A percentile compares a stretch with the other conserved stretches of the same genome.
phyloP scores from a whole-genome alignment of 768 basidiomycete species.

The Clitopilus passeckerianus region DNA sequence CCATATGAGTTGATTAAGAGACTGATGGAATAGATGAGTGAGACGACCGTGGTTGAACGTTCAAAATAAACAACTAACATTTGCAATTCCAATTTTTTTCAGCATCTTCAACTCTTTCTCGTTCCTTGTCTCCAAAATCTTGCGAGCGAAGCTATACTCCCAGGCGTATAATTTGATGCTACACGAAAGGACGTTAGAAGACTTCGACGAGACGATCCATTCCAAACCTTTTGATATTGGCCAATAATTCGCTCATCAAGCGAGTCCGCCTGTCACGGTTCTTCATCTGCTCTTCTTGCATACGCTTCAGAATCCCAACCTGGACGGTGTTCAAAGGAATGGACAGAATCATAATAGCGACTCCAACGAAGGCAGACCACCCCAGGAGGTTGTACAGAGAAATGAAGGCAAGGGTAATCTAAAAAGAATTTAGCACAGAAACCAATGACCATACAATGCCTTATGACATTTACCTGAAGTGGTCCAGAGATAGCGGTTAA shows the following conservation, averaged over 20 bases:
- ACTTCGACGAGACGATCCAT: background rate
- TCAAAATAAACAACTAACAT: conserved; percentile 32
- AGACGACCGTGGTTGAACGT: background rate
- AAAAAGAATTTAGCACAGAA: too few species aligned
- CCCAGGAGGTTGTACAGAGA: conserved; percentile 88
- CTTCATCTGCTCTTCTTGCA: conserved; percentile 92
- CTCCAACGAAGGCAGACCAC: conserved; percentile 88
- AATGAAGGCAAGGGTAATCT: conserved; percentile 86
- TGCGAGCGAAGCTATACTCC: conserved; percentile 86
- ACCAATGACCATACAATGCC: too few species aligned
- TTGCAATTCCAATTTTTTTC: conserved; percentile 72
- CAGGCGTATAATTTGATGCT: conserved; percentile 92
- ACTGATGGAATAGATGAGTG: conserved; percentile 22
- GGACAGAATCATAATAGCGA: conserved; percentile 82
- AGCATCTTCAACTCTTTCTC: conserved; percentile 80
- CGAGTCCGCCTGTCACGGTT: conserved; percentile 80
- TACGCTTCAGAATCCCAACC: conserved; percentile 61
- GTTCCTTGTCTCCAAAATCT: conserved; percentile 74
- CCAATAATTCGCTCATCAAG: conserved; percentile 90
- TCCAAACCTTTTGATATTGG: conserved; percentile 78
- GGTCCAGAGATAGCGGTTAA: conserved; percentile 84
- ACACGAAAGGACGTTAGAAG: background rate
- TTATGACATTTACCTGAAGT: conserved; percentile 50
- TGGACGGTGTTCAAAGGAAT: conserved; percentile 76
- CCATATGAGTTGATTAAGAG: conserved; percentile 63